These are phyloP conservation scores for Colletotrichum falcatum DNA, from an alignment of 2,329 filamentous ascomycete species.

Conservation along the genomic window DNA sequence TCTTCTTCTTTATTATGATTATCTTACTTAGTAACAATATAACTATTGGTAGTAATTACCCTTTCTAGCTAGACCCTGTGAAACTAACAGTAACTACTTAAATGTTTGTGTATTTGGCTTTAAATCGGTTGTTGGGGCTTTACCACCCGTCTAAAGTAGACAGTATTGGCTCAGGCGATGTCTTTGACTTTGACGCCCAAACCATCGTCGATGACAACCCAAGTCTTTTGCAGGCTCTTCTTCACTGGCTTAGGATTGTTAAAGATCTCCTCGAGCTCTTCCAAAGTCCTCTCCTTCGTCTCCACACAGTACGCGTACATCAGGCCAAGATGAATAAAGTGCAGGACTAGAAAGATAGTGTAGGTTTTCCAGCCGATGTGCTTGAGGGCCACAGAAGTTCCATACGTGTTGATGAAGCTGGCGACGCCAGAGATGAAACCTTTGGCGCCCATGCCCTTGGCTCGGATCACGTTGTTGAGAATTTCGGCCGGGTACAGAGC, in stretches of 20 bases:
- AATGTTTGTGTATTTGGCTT: too few species aligned
- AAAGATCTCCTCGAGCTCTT: conserved; percentile 68
- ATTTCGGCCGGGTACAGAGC: conserved; percentile 55
- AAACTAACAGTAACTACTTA: too few species aligned
- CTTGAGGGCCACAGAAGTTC: conserved; percentile 57
- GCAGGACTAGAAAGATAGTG: conserved; percentile 58
- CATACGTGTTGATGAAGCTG: conserved; percentile 51
- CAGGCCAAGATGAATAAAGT: conserved; percentile 45
- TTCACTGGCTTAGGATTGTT: conserved; percentile 51
- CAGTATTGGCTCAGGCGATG: neutral
- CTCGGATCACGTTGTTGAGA: conserved; percentile 49
- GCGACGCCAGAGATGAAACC: conserved; percentile 51
- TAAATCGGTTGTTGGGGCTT: neutral
- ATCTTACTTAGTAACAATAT: too few species aligned
- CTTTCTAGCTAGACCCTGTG: too few species aligned
- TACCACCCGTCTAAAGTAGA: neutral
- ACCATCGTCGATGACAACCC: conserved; percentile 30
- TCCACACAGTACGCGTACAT: conserved; percentile 52
- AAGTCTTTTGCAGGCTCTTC: conserved; percentile 39
- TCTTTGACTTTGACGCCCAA: conserved; percentile 39
- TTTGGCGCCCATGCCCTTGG: conserved; percentile 57
- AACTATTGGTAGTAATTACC: too few species aligned
- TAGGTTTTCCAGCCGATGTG: conserved; percentile 58
- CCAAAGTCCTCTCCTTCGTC: conserved; percentile 65
- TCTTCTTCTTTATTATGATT: too few species aligned